These are phyloP conservation scores for Hypoxylon sp. DNA, from an alignment of 2,329 filamentous ascomycete genomes.

Conservation along the genomic window DNA sequence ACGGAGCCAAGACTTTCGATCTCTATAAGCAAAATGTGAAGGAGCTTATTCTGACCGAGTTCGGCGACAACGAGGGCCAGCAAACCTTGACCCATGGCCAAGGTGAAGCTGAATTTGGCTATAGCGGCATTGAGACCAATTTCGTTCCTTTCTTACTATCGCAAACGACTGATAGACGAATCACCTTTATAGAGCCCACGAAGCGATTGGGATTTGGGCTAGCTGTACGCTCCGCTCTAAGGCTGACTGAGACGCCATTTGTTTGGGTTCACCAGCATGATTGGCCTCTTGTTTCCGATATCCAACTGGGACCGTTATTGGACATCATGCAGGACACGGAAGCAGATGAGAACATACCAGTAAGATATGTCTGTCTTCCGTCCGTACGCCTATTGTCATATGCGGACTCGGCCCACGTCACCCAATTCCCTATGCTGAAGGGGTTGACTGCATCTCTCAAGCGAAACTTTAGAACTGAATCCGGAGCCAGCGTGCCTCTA, in stretches of 20 bases:
- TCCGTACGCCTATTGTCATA: constrained; percentile 68
- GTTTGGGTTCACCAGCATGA: constrained; percentile 73
- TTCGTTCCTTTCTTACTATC: constrained; percentile 57
- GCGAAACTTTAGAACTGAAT: constrained; percentile 55
- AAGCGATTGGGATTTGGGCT: constrained; percentile 67
- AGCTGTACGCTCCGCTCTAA: constrained; percentile 67
- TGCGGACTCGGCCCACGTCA: constrained; percentile 63
- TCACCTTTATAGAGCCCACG: constrained; percentile 66
- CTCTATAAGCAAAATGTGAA: constrained; percentile 66
- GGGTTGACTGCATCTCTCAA: constrained; percentile 61
- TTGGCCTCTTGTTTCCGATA: constrained; percentile 64
- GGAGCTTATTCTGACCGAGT: constrained; percentile 57
- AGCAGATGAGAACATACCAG: constrained; percentile 53
- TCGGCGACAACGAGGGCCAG: constrained; percentile 26
- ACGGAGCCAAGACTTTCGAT: constrained; percentile 60
- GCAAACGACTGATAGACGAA: constrained; percentile 54
- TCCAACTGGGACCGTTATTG: constrained; percentile 63
- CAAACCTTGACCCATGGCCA: constrained; percentile 32
- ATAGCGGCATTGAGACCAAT: constrained; percentile 55
- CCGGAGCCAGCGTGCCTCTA: constrained; percentile 57
- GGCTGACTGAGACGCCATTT: constrained; percentile 63
- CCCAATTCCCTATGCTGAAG: constrained; percentile 60
- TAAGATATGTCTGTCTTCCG: constrained; percentile 69
- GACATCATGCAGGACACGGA: constrained; percentile 62
- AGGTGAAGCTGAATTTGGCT: constrained; percentile 66